Conservation (phyloP, 169 alveolate genomes). For the Cyclospora cayetanensis region DNA sequence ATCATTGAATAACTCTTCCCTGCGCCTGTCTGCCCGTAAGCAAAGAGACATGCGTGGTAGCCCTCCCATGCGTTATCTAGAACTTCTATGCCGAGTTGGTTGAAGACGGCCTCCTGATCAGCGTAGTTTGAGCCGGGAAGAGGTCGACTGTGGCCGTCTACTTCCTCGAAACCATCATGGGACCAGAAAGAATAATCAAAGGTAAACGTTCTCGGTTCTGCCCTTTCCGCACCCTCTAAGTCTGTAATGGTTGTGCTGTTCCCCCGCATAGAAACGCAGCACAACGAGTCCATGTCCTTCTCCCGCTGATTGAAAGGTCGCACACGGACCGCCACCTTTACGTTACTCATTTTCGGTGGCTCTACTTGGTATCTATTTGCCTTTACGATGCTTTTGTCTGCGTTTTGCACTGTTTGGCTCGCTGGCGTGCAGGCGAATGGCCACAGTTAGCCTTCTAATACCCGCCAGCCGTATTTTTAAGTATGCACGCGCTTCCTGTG, state of each 20-base stretch:
- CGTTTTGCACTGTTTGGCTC: no score
- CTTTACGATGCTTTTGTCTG: no score
- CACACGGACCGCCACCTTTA: conserved; percentile 91
- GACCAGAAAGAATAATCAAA: conserved; percentile 93
- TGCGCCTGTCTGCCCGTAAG: conserved; percentile 91
- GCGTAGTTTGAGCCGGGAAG: not conserved
- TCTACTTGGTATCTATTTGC: no score
- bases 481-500: no score
- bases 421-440: no score
- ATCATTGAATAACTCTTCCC: conserved; percentile 93
- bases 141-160: not conserved
- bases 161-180: conserved; percentile 88
- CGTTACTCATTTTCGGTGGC: conserved; percentile 61
- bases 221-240: conserved; percentile 73
- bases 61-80: conserved; percentile 91
- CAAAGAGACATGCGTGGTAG: conserved; percentile 92
- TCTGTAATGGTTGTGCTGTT: conserved; percentile 46
- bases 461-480: no score
- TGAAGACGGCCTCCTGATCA: conserved; percentile 32
- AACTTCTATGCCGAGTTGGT: conserved; percentile 26
- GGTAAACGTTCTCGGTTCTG: conserved; percentile 82
- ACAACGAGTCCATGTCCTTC: conserved; percentile 73
- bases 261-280: conserved; percentile 78
- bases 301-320: conserved; percentile 89
- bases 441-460: no score